Evolutionary conservation across 139 green algal genomes (phyloP).

Genomic region (Chlamydomonas eustigma): DNA sequence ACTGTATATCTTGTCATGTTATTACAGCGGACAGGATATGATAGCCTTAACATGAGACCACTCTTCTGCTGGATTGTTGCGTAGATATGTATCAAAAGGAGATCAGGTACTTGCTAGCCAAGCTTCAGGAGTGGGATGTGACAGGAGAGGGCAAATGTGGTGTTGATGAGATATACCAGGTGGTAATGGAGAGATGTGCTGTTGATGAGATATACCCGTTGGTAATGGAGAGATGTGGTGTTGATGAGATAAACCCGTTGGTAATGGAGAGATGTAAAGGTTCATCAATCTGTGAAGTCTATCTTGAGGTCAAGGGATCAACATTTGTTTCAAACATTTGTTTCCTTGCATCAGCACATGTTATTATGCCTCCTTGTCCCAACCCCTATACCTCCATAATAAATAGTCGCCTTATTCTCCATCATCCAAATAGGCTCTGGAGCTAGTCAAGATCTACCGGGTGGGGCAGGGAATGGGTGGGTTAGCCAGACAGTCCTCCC

Average conservation of each 20-base stretch:
- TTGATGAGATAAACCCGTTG: too few relatives aligned
- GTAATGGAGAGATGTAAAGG: background rate
- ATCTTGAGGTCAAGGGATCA: background rate
- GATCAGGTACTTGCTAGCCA: conserved; percentile 39
- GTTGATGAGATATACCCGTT: background rate
- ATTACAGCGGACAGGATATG: too few relatives aligned
- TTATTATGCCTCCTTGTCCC: too few relatives aligned
- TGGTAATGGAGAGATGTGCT: background rate
- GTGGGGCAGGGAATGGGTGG: conserved; percentile 28
- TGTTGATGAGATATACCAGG: conserved; percentile 36
- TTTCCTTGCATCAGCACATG: too few relatives aligned
- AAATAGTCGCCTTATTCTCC: too few relatives aligned
- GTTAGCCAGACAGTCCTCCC: conserved; percentile 14
- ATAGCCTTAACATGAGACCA: background rate
- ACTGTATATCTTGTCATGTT: too few relatives aligned
- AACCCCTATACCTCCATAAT: too few relatives aligned
- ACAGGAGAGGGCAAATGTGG: conserved; percentile 16
- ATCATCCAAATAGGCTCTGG: conserved; percentile 21
- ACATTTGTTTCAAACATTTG: too few relatives aligned
- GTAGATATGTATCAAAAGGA: conserved; percentile 46
- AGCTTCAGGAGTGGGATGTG: conserved; percentile 51
- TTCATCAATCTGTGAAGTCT: background rate
- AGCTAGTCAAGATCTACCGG: conserved; percentile 33
- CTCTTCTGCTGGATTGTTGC: background rate
- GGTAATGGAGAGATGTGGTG: too few relatives aligned